phyloP scores from a whole-genome alignment of 1,284 basidiomycete species.

The Ceratobasidium sp. region DNA sequence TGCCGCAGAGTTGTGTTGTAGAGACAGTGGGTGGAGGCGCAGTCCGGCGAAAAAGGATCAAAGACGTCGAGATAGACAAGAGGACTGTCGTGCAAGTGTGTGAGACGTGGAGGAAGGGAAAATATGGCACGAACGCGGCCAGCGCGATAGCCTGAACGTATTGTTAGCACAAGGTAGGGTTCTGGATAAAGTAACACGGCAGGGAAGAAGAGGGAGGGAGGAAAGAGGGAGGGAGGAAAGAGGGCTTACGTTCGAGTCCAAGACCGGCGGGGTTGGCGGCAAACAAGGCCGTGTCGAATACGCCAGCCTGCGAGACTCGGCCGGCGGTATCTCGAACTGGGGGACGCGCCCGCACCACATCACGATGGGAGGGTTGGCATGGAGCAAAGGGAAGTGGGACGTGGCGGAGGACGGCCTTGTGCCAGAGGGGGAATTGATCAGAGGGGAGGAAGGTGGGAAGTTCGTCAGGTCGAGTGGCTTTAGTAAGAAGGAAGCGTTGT shows the following conservation, averaged over 20 bases:
- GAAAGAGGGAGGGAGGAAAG: too few species aligned
- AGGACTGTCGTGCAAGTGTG: neutral
- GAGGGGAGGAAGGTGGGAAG: neutral
- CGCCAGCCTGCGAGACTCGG: neutral
- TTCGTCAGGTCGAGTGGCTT: neutral
- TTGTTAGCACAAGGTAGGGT: neutral
- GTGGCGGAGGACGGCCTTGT: neutral
- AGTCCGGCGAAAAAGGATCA: neutral
- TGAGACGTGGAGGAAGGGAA: neutral
- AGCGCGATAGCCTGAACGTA: slow-evolving; percentile 1
- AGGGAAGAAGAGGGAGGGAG: too few species aligned
- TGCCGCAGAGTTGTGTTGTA: neutral
- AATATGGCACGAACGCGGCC: slow-evolving; percentile 23
- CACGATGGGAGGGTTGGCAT: neutral
- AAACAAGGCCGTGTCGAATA: neutral
- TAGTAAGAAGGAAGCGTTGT: neutral
- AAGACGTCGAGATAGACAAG: slow-evolving; percentile 16
- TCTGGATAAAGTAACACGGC: too few species aligned
- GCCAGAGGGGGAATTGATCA: neutral
- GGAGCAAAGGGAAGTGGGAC: neutral
- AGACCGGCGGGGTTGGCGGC: neutral
- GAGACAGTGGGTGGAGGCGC: neutral
- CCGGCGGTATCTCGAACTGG: neutral
- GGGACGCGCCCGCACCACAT: neutral
- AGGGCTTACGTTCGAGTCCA: neutral